phyloP scores from a whole-genome alignment of 352 stramenopile genomes.

The Phytophthora pisi region DNA sequence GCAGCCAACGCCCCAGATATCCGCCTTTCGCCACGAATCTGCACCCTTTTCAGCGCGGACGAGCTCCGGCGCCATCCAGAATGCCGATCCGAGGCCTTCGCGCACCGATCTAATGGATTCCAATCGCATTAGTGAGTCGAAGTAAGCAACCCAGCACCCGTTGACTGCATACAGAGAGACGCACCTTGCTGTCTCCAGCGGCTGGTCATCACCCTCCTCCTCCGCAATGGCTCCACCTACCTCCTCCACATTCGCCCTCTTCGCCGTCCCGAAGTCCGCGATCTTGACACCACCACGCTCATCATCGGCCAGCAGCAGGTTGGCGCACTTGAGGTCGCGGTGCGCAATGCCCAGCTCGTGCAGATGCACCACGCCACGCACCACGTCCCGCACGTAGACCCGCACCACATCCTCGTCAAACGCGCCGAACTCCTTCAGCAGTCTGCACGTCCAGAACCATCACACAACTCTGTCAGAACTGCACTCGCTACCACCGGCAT shows the following conservation, averaged over 20 bases:
- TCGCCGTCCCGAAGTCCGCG: constrained; percentile 87
- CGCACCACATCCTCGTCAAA: constrained; percentile 70
- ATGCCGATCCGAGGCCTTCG: constrained; percentile 89
- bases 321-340: constrained; percentile 89
- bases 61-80: constrained; percentile 97
- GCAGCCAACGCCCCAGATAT: constrained; percentile 92
- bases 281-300: constrained; percentile 77
- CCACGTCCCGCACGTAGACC: constrained; percentile 62
- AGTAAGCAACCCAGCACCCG: neutral
- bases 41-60: constrained; percentile 78
- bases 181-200: constrained; percentile 35
- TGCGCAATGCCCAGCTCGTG: constrained; percentile 78
- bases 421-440: constrained; percentile 83
- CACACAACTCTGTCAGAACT: neutral
- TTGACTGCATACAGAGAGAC: neutral
- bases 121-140: neutral
- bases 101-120: constrained; percentile 53
- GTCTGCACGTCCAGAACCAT: constrained; percentile 29
- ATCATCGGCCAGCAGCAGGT: constrained; percentile 71
- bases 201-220: constrained; percentile 14
- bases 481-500: neutral
- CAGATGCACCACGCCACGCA: constrained; percentile 72
- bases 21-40: constrained; percentile 86
- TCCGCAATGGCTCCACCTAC: neutral
- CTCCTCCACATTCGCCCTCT: constrained; percentile 25